Base-by-base conservation (phyloP, 2,329 filamentous ascomycete genomes). In the Emmonsia crescens region DNA sequence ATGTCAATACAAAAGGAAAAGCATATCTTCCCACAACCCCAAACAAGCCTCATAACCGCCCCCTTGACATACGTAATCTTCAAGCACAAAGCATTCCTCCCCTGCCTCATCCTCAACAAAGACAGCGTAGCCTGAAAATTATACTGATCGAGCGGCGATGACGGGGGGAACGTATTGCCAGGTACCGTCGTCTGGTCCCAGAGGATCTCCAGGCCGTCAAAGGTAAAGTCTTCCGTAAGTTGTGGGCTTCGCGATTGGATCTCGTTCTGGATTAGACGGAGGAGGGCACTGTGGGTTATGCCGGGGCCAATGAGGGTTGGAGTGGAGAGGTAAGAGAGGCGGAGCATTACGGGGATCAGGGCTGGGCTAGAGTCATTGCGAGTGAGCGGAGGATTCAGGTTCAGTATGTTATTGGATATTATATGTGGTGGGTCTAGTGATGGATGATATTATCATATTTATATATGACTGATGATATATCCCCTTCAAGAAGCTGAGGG, bases 161-260 rank as follows among this genome's bases (percentile, higher is more conserved):
- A 56, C 4, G 38, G 44, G 2, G 63, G 63, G 44, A 61, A 64
- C 36, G 19, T 21, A 33, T 29, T 29, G 1, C 58, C 48, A 6
- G 55, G 19, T 51, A 48, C 33, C 19, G 33, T 10, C 19, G 24
- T 33, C 24, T 33, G 61, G 51, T 64, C 63, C 63, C 61, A 64
- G 57, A 63, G 57, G 21, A 64, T 54, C 49, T 63, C 62, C 21
- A 64, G 48, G 16, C 63, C 63, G n/a, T 63, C 63, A 31, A 64
- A 64, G 19, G 52, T 36, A 46, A 40, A 63, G 27, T 59, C 63
- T 29, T 61, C 49, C n/a, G 46, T 57, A 14, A 63, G 29, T 19
- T 61, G 57, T 3, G 61, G 55, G 12, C 48, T 56, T 29, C 63
- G 55, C 21, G n/a, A 29, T 10, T 63, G 58, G 59, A 63, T 42